Evolutionary conservation across 176 grass and related monocot genomes (phyloP), one percentile per base, ranked within the genome.

Genomic region (Dactylis glomerata): DNA sequence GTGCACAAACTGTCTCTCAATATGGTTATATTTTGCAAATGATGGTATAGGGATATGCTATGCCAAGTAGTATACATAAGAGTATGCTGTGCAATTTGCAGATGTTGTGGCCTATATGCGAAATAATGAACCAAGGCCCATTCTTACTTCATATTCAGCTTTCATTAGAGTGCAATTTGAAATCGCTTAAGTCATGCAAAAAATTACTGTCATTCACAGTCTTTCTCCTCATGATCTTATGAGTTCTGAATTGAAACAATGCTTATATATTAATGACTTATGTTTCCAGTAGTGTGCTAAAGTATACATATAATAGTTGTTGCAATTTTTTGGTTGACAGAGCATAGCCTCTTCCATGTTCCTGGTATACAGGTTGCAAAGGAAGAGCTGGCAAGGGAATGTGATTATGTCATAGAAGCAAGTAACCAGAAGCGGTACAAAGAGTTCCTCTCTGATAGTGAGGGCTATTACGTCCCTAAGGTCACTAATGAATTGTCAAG

Each of bases 341-440:
- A 90, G n/a, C 36, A 34, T 86, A 78, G 24, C 46, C 33, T 78
- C 64, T 82, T 54, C 8, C 27, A 36, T 77, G 27, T 46, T 82
- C 26, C 14, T 86, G 16, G n/a, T 76, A 49, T 85, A 75, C 85
- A 95, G 96, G 96, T 98, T 51, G 96, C 96, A 85, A 98, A 98
- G 76, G 68, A 84, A 79, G 96, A 98, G 67, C 84, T 98, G 56
- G 85, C 96, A 78, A 86, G 93, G 61, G 93, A 98, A 90, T 98
- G 96, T 81, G 89, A 98, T 90, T 98, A 95, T 89, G 71, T 93
- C 47, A 81, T 95, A 88, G 96, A 98, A 95, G 96, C 96, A 47
- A 58, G 52, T 81, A 95, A 88, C 86, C 96, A 98, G 82, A 98
- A 94, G 76, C 70, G 78, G 80, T 98, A 95, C 75, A 90, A 85